A percentile compares a stretch with the other conserved stretches of the same genome.
Conservation (phyloP, 352 stramenopile species). For the Hyphochytrium catenoides region DNA sequence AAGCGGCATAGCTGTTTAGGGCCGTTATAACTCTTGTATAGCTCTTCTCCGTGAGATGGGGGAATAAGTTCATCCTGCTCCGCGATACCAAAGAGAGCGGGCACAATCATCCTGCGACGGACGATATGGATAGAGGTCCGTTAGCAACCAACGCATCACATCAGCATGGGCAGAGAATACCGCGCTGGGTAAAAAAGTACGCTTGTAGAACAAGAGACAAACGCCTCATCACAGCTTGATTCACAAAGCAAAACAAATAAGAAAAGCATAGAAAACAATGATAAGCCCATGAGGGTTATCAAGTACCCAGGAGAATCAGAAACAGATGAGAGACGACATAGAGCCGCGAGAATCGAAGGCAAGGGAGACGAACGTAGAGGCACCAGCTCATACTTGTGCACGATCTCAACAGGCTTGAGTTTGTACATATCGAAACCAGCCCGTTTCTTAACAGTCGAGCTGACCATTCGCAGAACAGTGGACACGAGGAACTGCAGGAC, state of each 20-base stretch:
- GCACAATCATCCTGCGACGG: conserved; percentile 23
- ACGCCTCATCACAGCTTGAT: too few species aligned
- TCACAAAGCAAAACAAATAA: neutral
- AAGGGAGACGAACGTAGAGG: neutral
- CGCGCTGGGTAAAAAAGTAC: too few species aligned
- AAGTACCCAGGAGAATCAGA: too few species aligned
- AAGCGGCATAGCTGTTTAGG: conserved; percentile 55
- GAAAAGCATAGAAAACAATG: conserved; percentile 3
- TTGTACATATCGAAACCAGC: conserved; percentile 69
- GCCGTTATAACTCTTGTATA: conserved; percentile 43
- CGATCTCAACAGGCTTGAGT: conserved; percentile 37
- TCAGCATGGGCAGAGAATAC: too few species aligned
- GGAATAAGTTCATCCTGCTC: conserved; percentile 49
- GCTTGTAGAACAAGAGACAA: too few species aligned
- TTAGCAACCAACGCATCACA: too few species aligned
- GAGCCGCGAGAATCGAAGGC: too few species aligned
- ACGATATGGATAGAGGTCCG: too few species aligned
- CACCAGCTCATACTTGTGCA: conserved; percentile 23
- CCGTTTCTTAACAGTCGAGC: conserved; percentile 38
- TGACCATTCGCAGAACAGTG: conserved; percentile 49
- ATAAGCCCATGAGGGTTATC: too few species aligned
- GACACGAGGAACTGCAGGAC: conserved; percentile 19
- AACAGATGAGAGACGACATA: too few species aligned
- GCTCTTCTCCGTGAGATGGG: conserved; percentile 31
- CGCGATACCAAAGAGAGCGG: conserved; percentile 42